phyloP scores from a whole-genome alignment of 1,139 yeast genomes.

The Suhomyces taliae region DNA sequence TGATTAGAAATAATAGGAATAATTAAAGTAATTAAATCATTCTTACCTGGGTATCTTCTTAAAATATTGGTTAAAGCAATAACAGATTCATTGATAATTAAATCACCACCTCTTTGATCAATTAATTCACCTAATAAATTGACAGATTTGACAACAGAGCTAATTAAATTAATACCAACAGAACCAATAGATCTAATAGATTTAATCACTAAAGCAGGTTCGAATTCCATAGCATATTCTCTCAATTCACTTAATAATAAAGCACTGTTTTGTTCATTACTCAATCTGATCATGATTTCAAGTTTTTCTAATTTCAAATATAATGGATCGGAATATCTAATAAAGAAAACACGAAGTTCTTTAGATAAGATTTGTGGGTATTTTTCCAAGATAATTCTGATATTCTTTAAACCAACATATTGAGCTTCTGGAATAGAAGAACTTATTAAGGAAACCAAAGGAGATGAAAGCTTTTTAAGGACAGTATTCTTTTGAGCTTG shows the following conservation, averaged over 20 bases:
- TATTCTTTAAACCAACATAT: slow-evolving; percentile 90
- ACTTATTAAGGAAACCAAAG: slow-evolving; percentile 83
- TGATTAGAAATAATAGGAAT: slow-evolving; percentile 68
- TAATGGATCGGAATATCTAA: slow-evolving; percentile 92
- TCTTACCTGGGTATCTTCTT: slow-evolving; percentile 70
- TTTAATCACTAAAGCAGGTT: slow-evolving; percentile 80
- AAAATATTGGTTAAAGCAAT: slow-evolving; percentile 76
- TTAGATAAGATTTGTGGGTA: slow-evolving; percentile 77
- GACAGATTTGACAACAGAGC: slow-evolving; percentile 65
- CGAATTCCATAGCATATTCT: slow-evolving; percentile 94
- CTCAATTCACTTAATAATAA: slow-evolving; percentile 79
- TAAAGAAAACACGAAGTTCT: slow-evolving; percentile 87
- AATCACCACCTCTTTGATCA: slow-evolving; percentile 71
- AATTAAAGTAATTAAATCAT: slow-evolving; percentile 60
- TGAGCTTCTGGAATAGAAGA: slow-evolving; percentile 91
- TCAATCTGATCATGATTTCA: slow-evolving; percentile 85
- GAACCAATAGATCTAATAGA: slow-evolving; percentile 86
- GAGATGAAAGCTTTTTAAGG: slow-evolving; percentile 81
- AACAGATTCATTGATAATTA: slow-evolving; percentile 77
- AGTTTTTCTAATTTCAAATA: slow-evolving; percentile 90
- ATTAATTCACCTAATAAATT: slow-evolving; percentile 73
- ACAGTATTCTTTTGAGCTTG: slow-evolving; percentile 38
- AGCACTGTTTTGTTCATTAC: slow-evolving; percentile 67
- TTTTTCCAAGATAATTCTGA: slow-evolving; percentile 84
- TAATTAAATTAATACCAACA: slow-evolving; percentile 76